A percentile compares a stretch with the other conserved stretches of the same genome.
phyloP scores from a whole-genome alignment of 345 rosid species.

The Angophora floribunda region DNA sequence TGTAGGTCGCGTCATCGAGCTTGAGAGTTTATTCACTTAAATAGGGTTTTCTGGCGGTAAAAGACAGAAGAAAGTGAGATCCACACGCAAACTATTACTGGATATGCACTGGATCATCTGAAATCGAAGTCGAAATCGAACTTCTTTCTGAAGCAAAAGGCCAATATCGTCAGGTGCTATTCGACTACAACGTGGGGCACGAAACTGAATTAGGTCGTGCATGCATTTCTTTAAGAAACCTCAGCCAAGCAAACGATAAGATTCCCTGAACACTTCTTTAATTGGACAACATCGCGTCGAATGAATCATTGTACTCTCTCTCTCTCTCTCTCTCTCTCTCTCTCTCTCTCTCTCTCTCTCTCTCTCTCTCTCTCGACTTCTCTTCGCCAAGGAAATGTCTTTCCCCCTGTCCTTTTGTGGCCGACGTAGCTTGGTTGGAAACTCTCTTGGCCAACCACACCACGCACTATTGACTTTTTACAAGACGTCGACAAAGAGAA shows the following conservation, averaged over 20 bases:
- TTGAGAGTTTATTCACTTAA: background rate
- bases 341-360: too few relatives aligned
- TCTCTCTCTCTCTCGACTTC: too few relatives aligned
- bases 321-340: too few relatives aligned
- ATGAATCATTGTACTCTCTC: background rate
- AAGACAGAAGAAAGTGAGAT: background rate
- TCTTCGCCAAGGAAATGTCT: background rate
- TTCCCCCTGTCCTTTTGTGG: background rate
- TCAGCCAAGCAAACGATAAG: background rate
- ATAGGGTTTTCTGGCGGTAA: too few relatives aligned
- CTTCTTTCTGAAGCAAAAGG: background rate
- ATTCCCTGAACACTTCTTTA: accelerated
- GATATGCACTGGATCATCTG: background rate
- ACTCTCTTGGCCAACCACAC: background rate
- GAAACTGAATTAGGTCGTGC: too few relatives aligned
- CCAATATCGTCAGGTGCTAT: background rate
- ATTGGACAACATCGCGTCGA: background rate
- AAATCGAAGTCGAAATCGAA: background rate
- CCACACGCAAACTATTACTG: background rate
- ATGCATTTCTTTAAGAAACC: background rate
- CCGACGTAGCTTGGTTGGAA: background rate
- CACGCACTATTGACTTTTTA: background rate
- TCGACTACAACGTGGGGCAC: background rate
- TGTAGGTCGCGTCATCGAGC: background rate
- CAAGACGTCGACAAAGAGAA: background rate